Conservation (phyloP, 192 early-diverging fungal genomes). For the Mortierella antarctica region DNA sequence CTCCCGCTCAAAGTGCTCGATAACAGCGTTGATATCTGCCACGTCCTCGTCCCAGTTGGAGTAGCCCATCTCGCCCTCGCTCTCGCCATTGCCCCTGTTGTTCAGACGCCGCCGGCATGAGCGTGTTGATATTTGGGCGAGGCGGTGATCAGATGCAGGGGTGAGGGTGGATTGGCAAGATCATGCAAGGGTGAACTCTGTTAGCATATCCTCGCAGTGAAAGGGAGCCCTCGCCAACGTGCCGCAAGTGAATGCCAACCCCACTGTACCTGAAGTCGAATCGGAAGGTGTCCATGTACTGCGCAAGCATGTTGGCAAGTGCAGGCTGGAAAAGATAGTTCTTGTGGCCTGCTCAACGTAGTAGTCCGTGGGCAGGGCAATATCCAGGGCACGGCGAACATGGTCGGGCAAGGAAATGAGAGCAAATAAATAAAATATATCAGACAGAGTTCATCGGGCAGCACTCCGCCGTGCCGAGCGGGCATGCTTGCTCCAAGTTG, state of each 20-base stretch:
- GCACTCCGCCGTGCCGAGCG: too few species aligned
- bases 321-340: constrained; percentile 51
- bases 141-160: neutral
- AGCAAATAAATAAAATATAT: too few species aligned
- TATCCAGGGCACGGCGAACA: neutral
- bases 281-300: constrained; percentile 54
- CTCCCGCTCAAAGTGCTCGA: constrained; percentile 42
- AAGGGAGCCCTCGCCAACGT: neutral
- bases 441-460: too few species aligned
- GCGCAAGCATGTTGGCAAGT: constrained; percentile 44
- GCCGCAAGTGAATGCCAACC: neutral
- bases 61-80: constrained; percentile 47
- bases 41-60: constrained; percentile 50
- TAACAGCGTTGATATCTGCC: constrained; percentile 48
- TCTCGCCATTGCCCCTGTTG: constrained; percentile 55
- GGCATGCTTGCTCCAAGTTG: too few species aligned
- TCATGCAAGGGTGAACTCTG: neutral
- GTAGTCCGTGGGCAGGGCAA: too few species aligned
- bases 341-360: constrained; percentile 34
- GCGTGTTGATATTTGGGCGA: neutral
- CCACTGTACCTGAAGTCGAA: constrained; percentile 56
- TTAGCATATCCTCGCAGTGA: neutral
- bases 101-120: neutral
- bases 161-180: neutral
- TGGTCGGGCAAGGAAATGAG: neutral